These are phyloP conservation scores for Thalassiosira profunda DNA, from an alignment of 108 stramenopile genomes.

Conservation along the genomic window DNA sequence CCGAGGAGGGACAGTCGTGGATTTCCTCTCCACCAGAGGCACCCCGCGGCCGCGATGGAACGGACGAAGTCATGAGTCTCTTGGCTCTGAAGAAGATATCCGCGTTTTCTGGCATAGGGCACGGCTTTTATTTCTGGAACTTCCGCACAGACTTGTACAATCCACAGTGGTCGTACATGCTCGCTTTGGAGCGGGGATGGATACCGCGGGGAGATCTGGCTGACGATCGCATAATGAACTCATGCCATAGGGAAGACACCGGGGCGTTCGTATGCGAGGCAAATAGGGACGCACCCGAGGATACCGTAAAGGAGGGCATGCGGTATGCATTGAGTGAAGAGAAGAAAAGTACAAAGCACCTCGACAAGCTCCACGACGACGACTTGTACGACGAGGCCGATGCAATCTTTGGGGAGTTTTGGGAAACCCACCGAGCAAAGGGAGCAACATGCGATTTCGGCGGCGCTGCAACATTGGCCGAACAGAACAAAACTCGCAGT, in stretches of 20 bases:
- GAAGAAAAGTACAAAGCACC: conserved; percentile 21
- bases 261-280: conserved; percentile 60
- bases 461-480: conserved; percentile 71
- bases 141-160: conserved; percentile 92
- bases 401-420: conserved; percentile 54
- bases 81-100: conserved; percentile 85
- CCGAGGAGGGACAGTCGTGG: conserved; percentile 67
- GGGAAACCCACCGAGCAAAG: conserved; percentile 45
- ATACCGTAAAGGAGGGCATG: conserved; percentile 53
- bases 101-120: conserved; percentile 82
- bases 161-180: conserved; percentile 86
- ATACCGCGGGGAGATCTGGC: conserved; percentile 77
- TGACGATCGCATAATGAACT: conserved; percentile 54
- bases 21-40: conserved; percentile 75
- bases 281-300: conserved; percentile 56
- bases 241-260: conserved; percentile 68
- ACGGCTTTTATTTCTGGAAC: conserved; percentile 96
- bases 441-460: conserved; percentile 92
- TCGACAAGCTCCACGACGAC: conserved; percentile 51
- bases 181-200: conserved; percentile 80
- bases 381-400: conserved; percentile 65
- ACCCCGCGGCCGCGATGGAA: conserved; percentile 69
- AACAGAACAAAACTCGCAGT: conserved; percentile 48
- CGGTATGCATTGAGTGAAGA: conserved; percentile 49
- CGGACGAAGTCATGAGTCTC: conserved; percentile 77